Percentiles rank a stretch among this genome's conserved stretches.
phyloP scores from a whole-genome alignment of 495 filamentous ascomycete species.

The Sporormia fimetaria region DNA sequence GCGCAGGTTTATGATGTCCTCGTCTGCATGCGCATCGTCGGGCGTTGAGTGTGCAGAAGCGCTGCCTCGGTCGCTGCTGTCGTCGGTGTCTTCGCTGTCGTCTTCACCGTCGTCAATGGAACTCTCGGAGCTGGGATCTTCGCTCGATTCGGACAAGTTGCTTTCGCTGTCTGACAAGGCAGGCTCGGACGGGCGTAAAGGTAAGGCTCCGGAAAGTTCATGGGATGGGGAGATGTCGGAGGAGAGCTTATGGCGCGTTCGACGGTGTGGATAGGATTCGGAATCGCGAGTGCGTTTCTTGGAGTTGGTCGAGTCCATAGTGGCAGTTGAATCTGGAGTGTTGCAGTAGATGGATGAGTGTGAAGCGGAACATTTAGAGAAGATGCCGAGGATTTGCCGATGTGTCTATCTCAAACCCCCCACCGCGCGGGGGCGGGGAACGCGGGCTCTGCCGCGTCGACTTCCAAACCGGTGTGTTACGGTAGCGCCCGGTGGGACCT shows the following conservation, averaged over 20 bases:
- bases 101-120: constrained; percentile 12
- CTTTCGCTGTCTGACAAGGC: constrained; percentile 12
- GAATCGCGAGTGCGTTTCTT: neutral
- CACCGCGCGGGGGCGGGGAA: no score
- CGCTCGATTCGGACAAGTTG: constrained; percentile 15
- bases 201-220: constrained; percentile 14
- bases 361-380: no score
- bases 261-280: constrained; percentile 1
- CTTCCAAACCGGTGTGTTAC: no score
- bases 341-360: no score
- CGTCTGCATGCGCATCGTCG: no score
- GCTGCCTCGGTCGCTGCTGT: neutral
- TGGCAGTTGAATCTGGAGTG: no score
- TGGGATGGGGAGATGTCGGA: constrained; percentile 13
- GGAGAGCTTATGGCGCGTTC: constrained; percentile 4
- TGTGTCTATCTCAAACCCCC: no score
- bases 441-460: no score
- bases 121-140: constrained; percentile 10
- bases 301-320: no score
- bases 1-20: constrained; percentile 10
- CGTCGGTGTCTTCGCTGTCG: constrained; percentile 15
- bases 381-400: no score
- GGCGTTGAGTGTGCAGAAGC: no score
- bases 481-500: no score
- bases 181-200: constrained; percentile 5